Conservation (phyloP, 352 stramenopile genomes). For the Pythium rhizo-oryzae region DNA sequence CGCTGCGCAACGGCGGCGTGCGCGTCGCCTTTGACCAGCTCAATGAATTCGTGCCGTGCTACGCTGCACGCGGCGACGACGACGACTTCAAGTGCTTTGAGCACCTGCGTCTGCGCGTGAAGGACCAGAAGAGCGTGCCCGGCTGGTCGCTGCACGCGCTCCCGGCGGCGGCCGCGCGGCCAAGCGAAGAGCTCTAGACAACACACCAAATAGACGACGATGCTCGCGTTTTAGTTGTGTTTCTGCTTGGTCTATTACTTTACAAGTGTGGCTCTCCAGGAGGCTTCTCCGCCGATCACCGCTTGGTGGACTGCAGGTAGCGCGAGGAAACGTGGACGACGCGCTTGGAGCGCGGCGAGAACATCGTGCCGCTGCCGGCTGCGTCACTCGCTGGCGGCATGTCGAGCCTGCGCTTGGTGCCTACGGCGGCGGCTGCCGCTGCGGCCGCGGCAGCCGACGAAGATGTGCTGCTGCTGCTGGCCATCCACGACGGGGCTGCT, state of each 20-base stretch:
- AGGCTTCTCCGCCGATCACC: too few species aligned
- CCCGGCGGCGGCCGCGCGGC: conserved; percentile 11
- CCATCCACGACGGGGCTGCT: background rate
- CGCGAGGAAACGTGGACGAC: conserved; percentile 31
- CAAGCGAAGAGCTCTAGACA: conserved; percentile 10
- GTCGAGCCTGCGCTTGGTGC: conserved; percentile 33
- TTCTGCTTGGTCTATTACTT: conserved; percentile 4
- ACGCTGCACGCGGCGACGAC: conserved; percentile 31
- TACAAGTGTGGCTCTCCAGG: background rate
- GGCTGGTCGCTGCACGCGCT: conserved; percentile 71
- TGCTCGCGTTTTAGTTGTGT: background rate
- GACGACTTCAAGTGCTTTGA: conserved; percentile 72
- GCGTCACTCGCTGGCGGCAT: conserved; percentile 18
- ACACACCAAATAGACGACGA: background rate
- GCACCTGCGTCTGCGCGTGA: conserved; percentile 70
- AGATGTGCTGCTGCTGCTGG: background rate
- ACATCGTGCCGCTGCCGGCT: conserved; percentile 4
- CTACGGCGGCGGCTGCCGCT: background rate
- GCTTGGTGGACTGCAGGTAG: conserved; percentile 28
- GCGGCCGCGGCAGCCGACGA: background rate
- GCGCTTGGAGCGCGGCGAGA: conserved; percentile 26
- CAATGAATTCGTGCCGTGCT: conserved; percentile 83
- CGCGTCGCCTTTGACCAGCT: conserved; percentile 67
- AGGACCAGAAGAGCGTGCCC: conserved; percentile 79
- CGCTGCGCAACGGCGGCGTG: conserved; percentile 71